Conservation (phyloP, 257 asterid genomes). For the Nicotiana benthamiana region DNA sequence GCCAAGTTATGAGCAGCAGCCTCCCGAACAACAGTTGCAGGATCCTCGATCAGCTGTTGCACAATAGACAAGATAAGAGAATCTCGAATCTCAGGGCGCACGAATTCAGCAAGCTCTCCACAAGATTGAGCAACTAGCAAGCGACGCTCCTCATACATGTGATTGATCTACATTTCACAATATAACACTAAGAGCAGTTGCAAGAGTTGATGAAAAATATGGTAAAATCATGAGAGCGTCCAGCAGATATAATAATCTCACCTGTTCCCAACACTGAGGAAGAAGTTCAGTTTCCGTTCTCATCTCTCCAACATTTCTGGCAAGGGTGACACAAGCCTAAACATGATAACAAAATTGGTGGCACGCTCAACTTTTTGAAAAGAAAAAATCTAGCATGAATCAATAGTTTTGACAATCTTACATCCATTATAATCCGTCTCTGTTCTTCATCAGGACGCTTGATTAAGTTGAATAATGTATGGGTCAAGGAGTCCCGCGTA, state of each 20-base stretch:
- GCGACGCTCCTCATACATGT: constrained; percentile 97
- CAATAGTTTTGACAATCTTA: constrained; percentile 34
- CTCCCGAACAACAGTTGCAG: constrained; percentile 96
- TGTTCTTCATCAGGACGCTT: constrained; percentile 99
- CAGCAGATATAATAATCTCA: constrained; percentile 24
- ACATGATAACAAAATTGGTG: constrained; percentile 15
- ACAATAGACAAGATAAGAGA: constrained; percentile 96
- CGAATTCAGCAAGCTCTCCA: constrained; percentile 94
- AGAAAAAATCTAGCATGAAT: not conserved
- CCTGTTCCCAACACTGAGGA: constrained; percentile 99
- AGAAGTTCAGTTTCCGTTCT: constrained; percentile 96
- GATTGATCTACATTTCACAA: constrained; percentile 67
- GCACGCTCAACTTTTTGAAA: constrained; percentile 1
- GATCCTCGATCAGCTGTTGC: constrained; percentile 96
- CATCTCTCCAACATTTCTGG: constrained; percentile 90
- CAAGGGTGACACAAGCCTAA: constrained; percentile 96
- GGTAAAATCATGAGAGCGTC: not conserved
- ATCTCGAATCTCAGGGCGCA: constrained; percentile 96
- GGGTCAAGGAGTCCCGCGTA: constrained; percentile 95
- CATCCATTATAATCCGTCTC: constrained; percentile 93
- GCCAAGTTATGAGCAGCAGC: constrained; percentile 97
- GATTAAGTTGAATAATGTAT: constrained; percentile 92
- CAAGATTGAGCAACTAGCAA: constrained; percentile 99
- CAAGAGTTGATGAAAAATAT: not conserved
- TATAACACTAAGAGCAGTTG: constrained; percentile 3